A percentile compares a stretch with the other conserved stretches of the same genome.
These are phyloP conservation scores for Herpetomonas tarakana DNA, from an alignment of 208 protist species.

Conservation along the genomic window DNA sequence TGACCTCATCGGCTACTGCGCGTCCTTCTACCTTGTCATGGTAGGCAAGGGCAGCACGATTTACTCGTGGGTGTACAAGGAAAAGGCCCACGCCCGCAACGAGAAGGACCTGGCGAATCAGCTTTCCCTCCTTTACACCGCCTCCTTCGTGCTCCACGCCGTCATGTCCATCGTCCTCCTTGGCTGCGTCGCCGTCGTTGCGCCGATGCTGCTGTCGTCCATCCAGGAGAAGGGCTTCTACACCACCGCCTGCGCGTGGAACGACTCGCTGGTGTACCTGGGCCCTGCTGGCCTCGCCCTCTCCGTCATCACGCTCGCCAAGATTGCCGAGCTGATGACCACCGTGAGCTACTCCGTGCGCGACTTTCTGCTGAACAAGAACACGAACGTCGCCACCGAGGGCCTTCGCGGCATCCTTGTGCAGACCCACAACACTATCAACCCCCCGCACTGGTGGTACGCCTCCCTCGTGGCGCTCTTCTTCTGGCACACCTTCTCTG, in stretches of 20 bases:
- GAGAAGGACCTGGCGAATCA: conserved; percentile 5
- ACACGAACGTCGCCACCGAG: conserved; percentile 4
- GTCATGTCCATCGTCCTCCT: conserved; percentile 24
- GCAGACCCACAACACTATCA: neutral
- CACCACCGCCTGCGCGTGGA: conserved; percentile 36
- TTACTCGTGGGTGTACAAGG: conserved; percentile 27
- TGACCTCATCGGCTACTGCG: conserved; percentile 34
- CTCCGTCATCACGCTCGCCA: conserved; percentile 49
- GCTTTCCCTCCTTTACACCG: conserved; percentile 20
- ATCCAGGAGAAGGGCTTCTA: conserved; percentile 17
- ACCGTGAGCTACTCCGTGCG: conserved; percentile 75
- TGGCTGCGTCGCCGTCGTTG: conserved; percentile 18
- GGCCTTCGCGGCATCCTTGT: conserved; percentile 7
- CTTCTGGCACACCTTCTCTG: conserved; percentile 51
- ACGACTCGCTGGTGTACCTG: conserved; percentile 26
- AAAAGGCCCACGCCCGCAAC: neutral
- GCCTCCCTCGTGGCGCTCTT: conserved; percentile 27
- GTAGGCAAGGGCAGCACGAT: conserved; percentile 24
- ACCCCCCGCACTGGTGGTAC: conserved; percentile 34
- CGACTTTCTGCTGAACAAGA: conserved; percentile 27
- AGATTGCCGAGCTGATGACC: conserved; percentile 70
- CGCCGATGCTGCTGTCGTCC: conserved; percentile 25
- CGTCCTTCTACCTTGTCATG: conserved; percentile 24
- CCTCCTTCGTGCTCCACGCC: conserved; percentile 42
- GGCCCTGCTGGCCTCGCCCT: conserved; percentile 49